A percentile compares a stretch with the other conserved stretches of the same genome.
Evolutionary conservation across 2,329 filamentous ascomycete species (phyloP).

Genomic region (Colletotrichum gloeosporioides): DNA sequence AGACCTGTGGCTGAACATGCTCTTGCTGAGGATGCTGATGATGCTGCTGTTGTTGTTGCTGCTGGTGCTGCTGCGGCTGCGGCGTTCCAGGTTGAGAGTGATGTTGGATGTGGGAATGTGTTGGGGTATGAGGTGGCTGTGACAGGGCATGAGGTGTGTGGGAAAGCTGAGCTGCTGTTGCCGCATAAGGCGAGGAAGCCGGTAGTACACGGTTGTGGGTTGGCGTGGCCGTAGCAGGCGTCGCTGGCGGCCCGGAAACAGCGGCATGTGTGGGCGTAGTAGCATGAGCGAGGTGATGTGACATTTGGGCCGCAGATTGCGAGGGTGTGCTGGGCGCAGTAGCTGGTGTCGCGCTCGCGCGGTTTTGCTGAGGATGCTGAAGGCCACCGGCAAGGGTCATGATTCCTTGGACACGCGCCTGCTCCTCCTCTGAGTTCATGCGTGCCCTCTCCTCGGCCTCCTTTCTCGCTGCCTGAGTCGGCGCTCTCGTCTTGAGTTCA

Average conservation of each 20-base stretch:
- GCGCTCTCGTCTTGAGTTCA: slow-evolving; percentile 85
- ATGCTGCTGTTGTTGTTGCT: slow-evolving; percentile 17
- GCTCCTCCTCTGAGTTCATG: slow-evolving; percentile 63
- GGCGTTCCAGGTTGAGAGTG: slow-evolving; percentile 16
- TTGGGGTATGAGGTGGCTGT: slow-evolving; percentile 7
- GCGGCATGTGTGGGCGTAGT: slow-evolving; percentile 12
- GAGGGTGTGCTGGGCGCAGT: slow-evolving; percentile 5
- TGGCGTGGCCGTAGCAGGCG: background rate
- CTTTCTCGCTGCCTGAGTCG: slow-evolving; percentile 73
- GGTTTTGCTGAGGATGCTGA: slow-evolving; percentile 34
- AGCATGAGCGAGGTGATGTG: slow-evolving; percentile 10
- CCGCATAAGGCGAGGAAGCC: slow-evolving; percentile 13
- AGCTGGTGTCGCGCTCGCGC: slow-evolving; percentile 6
- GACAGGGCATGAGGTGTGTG: slow-evolving; percentile 13
- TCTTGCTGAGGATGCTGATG: slow-evolving; percentile 23
- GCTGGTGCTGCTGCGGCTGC: slow-evolving; percentile 16
- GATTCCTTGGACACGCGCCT: slow-evolving; percentile 65
- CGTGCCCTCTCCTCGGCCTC: slow-evolving; percentile 70
- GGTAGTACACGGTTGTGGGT: background rate
- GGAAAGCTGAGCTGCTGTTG: slow-evolving; percentile 11
- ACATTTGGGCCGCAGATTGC: slow-evolving; percentile 12
- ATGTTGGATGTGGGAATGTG: slow-evolving; percentile 9
- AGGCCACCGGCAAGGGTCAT: slow-evolving; percentile 60
- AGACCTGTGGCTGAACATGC: slow-evolving; percentile 18
- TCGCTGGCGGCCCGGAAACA: background rate